phyloP scores from a whole-genome alignment of 2,329 filamentous ascomycete species.

The Nothophoma quercina region DNA sequence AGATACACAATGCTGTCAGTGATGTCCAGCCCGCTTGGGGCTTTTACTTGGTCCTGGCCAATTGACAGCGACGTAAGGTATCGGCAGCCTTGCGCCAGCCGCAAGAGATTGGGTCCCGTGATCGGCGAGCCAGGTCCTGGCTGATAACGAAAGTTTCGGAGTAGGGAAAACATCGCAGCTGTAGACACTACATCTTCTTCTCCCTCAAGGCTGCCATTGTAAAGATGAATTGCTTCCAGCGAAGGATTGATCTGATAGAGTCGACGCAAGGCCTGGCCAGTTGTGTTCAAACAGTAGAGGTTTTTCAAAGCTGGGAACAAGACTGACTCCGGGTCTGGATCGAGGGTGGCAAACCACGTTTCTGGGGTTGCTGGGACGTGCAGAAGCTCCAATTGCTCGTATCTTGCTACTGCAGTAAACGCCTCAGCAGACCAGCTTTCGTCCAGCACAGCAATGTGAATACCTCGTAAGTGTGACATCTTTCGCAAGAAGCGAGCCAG shows the following conservation, averaged over 20 bases:
- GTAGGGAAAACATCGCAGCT: not conserved
- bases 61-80: not conserved
- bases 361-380: not conserved
- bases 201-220: not conserved
- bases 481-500: not conserved
- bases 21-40: not conserved
- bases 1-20: not conserved
- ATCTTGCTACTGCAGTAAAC: not conserved
- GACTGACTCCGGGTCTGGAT: not conserved
- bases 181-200: not conserved
- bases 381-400: not conserved
- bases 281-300: not conserved
- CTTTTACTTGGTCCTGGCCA: not conserved
- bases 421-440: not conserved
- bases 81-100: not conserved
- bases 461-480: not conserved
- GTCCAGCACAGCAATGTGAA: constrained; percentile 1
- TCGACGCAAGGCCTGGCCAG: not conserved
- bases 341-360: not conserved
- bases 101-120: not conserved
- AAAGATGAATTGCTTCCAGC: not conserved
- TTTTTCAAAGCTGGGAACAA: not conserved
- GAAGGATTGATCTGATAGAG: not conserved
- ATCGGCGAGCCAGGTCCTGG: not conserved
- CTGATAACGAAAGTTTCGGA: not conserved